phyloP scores from a whole-genome alignment of 176 grass and related monocot species.

The Poa pratensis region DNA sequence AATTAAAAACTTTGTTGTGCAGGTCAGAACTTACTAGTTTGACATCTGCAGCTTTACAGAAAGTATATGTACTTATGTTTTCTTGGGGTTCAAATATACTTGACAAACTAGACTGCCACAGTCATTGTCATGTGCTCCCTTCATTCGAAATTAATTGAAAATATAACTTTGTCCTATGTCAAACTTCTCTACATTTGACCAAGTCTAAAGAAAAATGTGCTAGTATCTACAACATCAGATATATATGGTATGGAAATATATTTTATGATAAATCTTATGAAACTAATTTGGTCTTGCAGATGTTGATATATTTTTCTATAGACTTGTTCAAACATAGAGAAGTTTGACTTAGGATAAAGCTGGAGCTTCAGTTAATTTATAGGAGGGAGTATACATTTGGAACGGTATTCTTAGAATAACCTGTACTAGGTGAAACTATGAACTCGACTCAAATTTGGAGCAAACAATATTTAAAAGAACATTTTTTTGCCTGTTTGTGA shows the following conservation, averaged over 20 bases:
- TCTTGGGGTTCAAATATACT: background rate
- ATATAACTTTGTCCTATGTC: background rate
- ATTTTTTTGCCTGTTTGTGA: no score
- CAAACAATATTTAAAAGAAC: no score
- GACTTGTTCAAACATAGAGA: background rate
- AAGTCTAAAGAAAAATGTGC: background rate
- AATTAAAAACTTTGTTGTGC: slow-evolving; percentile 16
- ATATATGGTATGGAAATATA: no score
- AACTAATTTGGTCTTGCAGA: no score
- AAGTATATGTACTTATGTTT: background rate
- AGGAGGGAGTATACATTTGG: no score
- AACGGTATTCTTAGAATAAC: no score
- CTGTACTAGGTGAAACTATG: no score
- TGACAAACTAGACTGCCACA: background rate
- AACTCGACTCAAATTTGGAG: no score
- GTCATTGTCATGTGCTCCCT: no score
- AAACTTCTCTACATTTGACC: background rate
- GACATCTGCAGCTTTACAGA: background rate
- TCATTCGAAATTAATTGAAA: background rate
- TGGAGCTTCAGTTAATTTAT: background rate
- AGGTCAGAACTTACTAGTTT: slow-evolving; percentile 14
- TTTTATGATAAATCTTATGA: no score
- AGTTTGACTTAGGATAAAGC: background rate
- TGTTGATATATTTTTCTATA: no score
- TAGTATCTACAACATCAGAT: no score